Evolutionary conservation across 2,329 filamentous ascomycete genomes (phyloP), one percentile per base, ranked within the genome.

Genomic region (Xylaria sp.): DNA sequence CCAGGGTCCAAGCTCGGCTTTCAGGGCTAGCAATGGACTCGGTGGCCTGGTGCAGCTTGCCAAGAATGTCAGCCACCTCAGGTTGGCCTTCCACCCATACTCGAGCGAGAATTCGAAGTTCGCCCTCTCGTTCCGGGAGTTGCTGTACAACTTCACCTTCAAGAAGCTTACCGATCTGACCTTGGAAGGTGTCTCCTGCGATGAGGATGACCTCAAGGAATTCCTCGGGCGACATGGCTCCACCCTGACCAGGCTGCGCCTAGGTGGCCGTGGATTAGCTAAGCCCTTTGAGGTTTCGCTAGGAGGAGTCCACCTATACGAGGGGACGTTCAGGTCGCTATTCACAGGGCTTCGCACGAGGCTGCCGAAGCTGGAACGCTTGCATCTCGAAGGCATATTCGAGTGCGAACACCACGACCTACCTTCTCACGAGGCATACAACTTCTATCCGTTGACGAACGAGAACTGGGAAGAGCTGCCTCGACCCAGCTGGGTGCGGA

Each of bases 301-400:
- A 19, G 77, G 77, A 17, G 78, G 78, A 11, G 66, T 80, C 26
- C 72, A 75, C 49, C 67, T 81, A 9, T 72, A 71, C 50, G 70
- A 74, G 38, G 78, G 78, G 6, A 75, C 71, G 0, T 79, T 77
- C 57, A 68, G 70, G 47, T 73, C 71, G 1, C 63, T 81, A 4
- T 77, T 80, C 59, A 66, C 69, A 2, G 68, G 71, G 16, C 64
- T 81, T 37, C 72, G 69, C 17, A 63, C 64, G 9, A 69, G 63
- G 44, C 64, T 77, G 54, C 65, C 73, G 4, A 64, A 66, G 26
- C 68, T 79, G 37, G 67, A 76, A 57, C 71, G 72, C 18, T 67
- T 79, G 48, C 74, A 76, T 47, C 66, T 80, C 44, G 75, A 78
- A 54, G 78, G 78, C 3, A 75, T 78, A 46, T 74, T 77, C 42